Conservation (phyloP, 495 filamentous ascomycete genomes). For the Rhizodiscina lignyota region DNA sequence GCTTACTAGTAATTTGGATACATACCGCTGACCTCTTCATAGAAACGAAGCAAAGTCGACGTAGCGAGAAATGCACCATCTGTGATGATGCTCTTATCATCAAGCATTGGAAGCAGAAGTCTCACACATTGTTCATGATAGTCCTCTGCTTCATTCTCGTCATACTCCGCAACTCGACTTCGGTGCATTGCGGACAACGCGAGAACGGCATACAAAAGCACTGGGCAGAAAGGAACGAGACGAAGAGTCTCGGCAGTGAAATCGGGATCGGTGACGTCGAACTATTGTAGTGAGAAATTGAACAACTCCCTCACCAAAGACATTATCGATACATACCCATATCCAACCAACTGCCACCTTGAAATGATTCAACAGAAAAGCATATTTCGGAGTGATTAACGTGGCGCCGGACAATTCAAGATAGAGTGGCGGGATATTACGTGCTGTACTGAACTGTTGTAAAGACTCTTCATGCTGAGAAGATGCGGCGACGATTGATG, state of each 20-base stretch:
- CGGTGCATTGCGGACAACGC: constrained; percentile 10
- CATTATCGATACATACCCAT: too few species aligned
- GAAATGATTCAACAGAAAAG: too few species aligned
- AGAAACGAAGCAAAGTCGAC: constrained; percentile 8
- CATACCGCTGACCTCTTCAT: constrained; percentile 13
- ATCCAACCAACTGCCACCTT: too few species aligned
- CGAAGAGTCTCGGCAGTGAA: constrained; percentile 7
- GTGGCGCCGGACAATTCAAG: too few species aligned
- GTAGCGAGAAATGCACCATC: constrained; percentile 10
- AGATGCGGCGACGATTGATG: too few species aligned
- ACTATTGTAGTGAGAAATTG: too few species aligned
- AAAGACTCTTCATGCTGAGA: too few species aligned
- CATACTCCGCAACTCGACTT: constrained; percentile 9
- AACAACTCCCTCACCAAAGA: too few species aligned
- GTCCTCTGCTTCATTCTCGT: constrained; percentile 8
- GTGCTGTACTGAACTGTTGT: too few species aligned
- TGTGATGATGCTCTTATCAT: constrained; percentile 7
- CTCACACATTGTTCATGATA: constrained; percentile 11
- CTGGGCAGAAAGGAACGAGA: constrained; percentile 7
- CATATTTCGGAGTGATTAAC: too few species aligned
- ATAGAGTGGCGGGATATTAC: too few species aligned
- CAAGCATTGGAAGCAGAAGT: constrained; percentile 7
- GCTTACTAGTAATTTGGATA: background rate
- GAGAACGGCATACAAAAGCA: constrained; percentile 11
- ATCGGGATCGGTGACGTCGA: constrained; percentile 8